A percentile compares a stretch with the other conserved stretches of the same genome.
Conservation (phyloP, 805 yeast species). For the Candida dendrica region DNA sequence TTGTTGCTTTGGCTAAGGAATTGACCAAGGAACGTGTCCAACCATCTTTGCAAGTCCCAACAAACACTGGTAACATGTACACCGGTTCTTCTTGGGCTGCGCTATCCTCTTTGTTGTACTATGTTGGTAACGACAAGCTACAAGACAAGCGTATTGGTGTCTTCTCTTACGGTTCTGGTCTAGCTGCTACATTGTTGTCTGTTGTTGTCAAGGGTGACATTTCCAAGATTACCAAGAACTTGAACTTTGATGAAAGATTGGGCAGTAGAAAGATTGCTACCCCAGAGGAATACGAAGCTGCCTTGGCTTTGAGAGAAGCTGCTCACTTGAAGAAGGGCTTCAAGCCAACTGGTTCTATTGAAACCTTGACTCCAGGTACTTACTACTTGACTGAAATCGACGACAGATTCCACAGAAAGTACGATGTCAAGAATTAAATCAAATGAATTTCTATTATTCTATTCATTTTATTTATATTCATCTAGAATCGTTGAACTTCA, state of each 20-base stretch:
- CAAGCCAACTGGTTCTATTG: slow-evolving; percentile 75
- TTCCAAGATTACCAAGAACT: slow-evolving; percentile 50
- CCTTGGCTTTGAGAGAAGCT: slow-evolving; percentile 79
- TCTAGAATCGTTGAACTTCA: too few relatives aligned
- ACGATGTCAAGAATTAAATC: slow-evolving; percentile 56
- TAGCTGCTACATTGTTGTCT: slow-evolving; percentile 86
- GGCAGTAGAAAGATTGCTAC: slow-evolving; percentile 55
- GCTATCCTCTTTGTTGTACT: slow-evolving; percentile 71
- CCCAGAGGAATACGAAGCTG: slow-evolving; percentile 78
- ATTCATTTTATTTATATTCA: too few relatives aligned
- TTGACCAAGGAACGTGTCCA: slow-evolving; percentile 59
- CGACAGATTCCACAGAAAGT: slow-evolving; percentile 81
- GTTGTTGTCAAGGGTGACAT: slow-evolving; percentile 78
- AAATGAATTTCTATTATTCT: too few relatives aligned
- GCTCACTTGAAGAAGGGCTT: slow-evolving; percentile 77
- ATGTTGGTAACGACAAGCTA: slow-evolving; percentile 64
- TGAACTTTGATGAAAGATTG: slow-evolving; percentile 64
- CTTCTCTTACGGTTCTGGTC: slow-evolving; percentile 97
- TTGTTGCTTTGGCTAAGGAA: slow-evolving; percentile 64
- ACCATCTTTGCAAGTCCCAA: slow-evolving; percentile 81
- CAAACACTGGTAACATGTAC: slow-evolving; percentile 97
- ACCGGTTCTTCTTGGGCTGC: slow-evolving; percentile 91
- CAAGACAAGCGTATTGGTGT: slow-evolving; percentile 83
- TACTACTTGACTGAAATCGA: slow-evolving; percentile 81
- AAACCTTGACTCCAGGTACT: slow-evolving; percentile 62